Conservation (phyloP, 208 protist genomes). For the Wallacemonas rigidus region DNA sequence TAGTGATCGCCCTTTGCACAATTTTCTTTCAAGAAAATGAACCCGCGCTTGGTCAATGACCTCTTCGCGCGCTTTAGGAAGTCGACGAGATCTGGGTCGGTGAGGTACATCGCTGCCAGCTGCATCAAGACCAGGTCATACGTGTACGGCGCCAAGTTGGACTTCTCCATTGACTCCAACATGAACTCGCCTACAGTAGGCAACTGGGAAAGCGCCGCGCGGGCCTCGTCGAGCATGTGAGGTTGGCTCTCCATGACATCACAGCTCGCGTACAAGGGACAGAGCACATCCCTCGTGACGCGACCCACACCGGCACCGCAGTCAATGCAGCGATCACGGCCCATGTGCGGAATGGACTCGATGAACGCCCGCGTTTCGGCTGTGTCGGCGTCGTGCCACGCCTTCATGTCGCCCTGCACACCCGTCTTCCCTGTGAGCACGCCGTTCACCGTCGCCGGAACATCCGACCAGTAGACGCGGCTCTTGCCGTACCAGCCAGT, state of each 20-base stretch:
- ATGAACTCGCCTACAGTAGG: conserved; percentile 42
- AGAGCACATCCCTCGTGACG: conserved; percentile 43
- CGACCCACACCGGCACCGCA: conserved; percentile 68
- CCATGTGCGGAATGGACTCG: conserved; percentile 32
- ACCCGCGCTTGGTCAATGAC: conserved; percentile 37
- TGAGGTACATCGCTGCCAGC: conserved; percentile 69
- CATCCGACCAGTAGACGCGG: conserved; percentile 53
- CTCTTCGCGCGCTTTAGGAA: conserved; percentile 43
- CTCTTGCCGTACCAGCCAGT: conserved; percentile 59
- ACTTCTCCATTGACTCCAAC: conserved; percentile 44
- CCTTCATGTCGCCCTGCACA: conserved; percentile 25
- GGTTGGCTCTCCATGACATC: conserved; percentile 55
- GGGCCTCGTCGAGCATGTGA: conserved; percentile 54
- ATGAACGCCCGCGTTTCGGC: conserved; percentile 37
- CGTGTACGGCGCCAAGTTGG: conserved; percentile 26
- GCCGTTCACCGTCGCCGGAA: conserved; percentile 52
- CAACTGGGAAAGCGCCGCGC: conserved; percentile 30
- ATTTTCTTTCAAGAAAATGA: conserved; percentile 80
- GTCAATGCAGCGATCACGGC: conserved; percentile 44
- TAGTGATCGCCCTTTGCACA: conserved; percentile 31
- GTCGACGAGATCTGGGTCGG: conserved; percentile 52
- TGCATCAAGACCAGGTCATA: conserved; percentile 72
- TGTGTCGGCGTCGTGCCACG: conserved; percentile 41
- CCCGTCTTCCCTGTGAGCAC: conserved; percentile 52
- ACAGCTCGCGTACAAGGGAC: conserved; percentile 33